phyloP scores from a whole-genome alignment of 139 green algal genomes.

The Chlorella sp. region DNA sequence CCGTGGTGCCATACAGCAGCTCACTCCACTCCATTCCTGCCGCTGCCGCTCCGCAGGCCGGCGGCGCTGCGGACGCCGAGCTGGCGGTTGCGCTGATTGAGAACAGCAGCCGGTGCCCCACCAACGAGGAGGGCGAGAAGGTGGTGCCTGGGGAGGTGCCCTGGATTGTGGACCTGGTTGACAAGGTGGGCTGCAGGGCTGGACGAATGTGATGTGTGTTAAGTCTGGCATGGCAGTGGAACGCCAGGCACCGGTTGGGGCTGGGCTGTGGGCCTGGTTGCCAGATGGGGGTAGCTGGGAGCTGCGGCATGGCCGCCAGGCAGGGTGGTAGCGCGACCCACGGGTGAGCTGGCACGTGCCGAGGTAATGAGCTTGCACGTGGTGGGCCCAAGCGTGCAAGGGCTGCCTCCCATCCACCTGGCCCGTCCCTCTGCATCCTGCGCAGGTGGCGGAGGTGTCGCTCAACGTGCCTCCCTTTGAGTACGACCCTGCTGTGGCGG shows the following conservation, averaged over 20 bases:
- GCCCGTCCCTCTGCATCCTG: too few species aligned
- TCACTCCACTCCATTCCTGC: background rate
- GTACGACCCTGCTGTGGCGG: conserved; percentile 30
- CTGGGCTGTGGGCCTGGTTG: background rate
- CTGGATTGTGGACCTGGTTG: conserved; percentile 63
- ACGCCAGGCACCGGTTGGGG: too few species aligned
- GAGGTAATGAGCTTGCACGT: too few species aligned
- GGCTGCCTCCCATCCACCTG: too few species aligned
- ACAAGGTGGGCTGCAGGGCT: conserved; percentile 26
- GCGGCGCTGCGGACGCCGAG: conserved; percentile 17
- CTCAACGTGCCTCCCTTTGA: conserved; percentile 41
- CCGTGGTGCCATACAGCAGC: background rate
- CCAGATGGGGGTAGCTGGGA: too few species aligned
- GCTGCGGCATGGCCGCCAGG: too few species aligned
- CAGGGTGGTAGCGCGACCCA: too few species aligned
- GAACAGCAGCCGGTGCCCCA: conserved; percentile 72
- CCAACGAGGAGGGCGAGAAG: conserved; percentile 73
- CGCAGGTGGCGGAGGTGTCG: conserved; percentile 36
- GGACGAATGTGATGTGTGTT: too few species aligned
- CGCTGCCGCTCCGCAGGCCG: background rate
- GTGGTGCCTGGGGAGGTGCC: conserved; percentile 44
- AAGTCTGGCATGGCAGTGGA: too few species aligned
- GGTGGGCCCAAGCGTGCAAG: too few species aligned
- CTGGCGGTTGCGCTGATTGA: conserved; percentile 69
- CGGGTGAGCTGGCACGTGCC: too few species aligned